These are phyloP conservation scores for Neurospora sublineolata DNA, from an alignment of 495 filamentous ascomycete genomes.

Conservation along the genomic window DNA sequence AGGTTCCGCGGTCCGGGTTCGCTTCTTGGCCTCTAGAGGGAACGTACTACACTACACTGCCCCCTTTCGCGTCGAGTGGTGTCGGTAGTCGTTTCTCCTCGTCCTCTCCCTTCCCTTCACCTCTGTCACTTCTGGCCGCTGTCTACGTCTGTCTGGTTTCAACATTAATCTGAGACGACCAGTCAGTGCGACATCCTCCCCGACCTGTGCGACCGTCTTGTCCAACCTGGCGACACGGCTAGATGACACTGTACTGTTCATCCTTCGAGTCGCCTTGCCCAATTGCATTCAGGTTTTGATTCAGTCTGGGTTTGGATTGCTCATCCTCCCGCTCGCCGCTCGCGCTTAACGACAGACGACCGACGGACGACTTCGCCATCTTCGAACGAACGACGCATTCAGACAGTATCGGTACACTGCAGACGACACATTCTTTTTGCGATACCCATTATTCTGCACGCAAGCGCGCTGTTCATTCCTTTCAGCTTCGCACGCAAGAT, in stretches of 20 bases:
- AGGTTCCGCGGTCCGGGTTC: background rate
- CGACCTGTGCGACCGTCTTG: background rate
- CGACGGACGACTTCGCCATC: background rate
- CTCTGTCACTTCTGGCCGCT: background rate
- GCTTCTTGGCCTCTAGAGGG: background rate
- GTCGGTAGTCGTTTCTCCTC: background rate
- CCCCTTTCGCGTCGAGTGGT: background rate
- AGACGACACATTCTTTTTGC: background rate
- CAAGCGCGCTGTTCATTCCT: background rate
- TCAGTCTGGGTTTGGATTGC: background rate
- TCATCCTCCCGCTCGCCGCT: background rate
- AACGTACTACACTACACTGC: background rate
- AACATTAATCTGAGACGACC: background rate
- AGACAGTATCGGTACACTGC: background rate
- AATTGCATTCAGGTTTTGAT: background rate
- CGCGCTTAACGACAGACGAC: background rate
- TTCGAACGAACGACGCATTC: background rate
- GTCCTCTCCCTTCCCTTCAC: background rate
- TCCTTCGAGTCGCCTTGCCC: background rate
- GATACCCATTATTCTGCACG: background rate
- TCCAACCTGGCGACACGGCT: background rate
- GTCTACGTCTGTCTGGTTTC: background rate
- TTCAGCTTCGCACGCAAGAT: background rate
- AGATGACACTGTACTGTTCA: background rate
- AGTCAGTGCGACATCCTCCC: background rate